Base-by-base conservation (phyloP, 306 rosid genomes). In the Medicago truncatula region DNA sequence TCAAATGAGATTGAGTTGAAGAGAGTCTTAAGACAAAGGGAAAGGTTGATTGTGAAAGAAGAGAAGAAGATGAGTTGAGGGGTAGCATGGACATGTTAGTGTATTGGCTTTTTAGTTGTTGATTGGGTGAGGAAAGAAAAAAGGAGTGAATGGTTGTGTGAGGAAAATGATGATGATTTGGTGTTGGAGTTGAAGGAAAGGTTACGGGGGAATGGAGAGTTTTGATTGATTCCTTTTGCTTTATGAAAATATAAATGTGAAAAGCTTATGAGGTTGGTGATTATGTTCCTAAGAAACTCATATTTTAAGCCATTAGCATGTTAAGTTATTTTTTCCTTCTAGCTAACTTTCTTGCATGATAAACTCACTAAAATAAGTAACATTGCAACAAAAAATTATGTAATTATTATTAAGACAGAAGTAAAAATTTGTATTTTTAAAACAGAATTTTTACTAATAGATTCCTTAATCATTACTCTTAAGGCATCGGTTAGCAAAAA, bases 201-300 rank as follows among this genome's bases (percentile, higher is more conserved):
- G 16, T 38, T n/a, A 74, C 17, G 68, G 44, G 47, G 8, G 50
- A 57, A 40, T 66, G 47, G 70, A 71, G 80, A 60, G 73, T 69
- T 87, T 76, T 61, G 82, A 67, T 67, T 67, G 71, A 80, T 85
- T 76, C 15, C 87, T 79, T 78, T 75, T 58, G 83, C 84, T 79
- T 83, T 87, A 54, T 67, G 78, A 69, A 77, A 75, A 52, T 68
- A 39, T 9, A 28, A 50, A 59, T 21, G 47, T 11, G 69, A 18
- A 63, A 81, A 69, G 83, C 4, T 56, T 14, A 23, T 17, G 17
- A 8, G 81, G 17, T 60, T 47, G 41, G 49, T 70, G 81, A 58
- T 50, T 52, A 40, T 56, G 79, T 8, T 44, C 18, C 13, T 4
- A 66, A 9, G 4, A 43, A 54, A 57, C 63, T 9, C 12, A 39